Conservation (phyloP, 73 alveolate species). For the Blepharisma stoltei region DNA sequence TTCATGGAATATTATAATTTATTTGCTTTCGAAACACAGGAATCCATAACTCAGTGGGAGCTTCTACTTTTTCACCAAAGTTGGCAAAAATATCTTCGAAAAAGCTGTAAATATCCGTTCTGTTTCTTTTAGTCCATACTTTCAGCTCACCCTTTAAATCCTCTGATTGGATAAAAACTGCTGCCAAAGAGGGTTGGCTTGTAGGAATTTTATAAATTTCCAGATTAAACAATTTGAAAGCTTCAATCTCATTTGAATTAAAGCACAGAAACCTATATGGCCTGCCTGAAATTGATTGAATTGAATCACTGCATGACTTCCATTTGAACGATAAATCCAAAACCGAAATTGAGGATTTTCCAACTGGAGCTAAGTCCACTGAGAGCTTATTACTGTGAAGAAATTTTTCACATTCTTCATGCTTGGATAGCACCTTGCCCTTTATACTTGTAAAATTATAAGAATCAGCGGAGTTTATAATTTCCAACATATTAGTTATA, state of each 20-base stretch:
- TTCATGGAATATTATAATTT: not conserved
- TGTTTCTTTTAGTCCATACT: not conserved
- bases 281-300: not conserved
- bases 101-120: not conserved
- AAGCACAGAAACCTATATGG: not conserved
- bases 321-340: not conserved
- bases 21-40: not conserved
- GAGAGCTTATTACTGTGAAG: not conserved
- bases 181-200: not conserved
- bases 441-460: slow-evolving; percentile 6
- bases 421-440: not conserved
- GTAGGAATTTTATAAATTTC: slow-evolving; percentile 16
- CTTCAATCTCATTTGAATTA: slow-evolving; percentile 5
- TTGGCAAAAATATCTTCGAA: not conserved
- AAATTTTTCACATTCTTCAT: not conserved
- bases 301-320: not conserved
- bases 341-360: slow-evolving; percentile 6
- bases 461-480: slow-evolving; percentile 1
- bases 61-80: not conserved
- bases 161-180: not conserved
- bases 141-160: not conserved
- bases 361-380: not conserved
- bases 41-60: not conserved
- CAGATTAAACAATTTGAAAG: not conserved
- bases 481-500: not conserved